phyloP scores from a whole-genome alignment of 192 early-diverging fungal genomes.

The Backusella australiensis region DNA sequence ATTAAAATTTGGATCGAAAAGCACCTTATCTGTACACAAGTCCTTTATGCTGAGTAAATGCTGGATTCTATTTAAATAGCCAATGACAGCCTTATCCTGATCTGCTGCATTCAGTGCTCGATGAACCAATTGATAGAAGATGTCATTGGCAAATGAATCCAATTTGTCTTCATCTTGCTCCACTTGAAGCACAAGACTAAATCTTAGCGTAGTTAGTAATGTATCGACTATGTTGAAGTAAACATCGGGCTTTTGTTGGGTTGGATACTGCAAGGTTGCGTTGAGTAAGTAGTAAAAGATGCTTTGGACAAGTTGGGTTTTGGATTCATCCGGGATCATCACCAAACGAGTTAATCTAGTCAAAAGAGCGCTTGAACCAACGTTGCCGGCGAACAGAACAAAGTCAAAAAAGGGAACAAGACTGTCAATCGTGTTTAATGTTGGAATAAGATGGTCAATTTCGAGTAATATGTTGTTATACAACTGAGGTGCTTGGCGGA shows the following conservation, averaged over 20 bases:
- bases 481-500: conserved; percentile 9
- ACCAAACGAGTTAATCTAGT: background rate
- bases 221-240: conserved; percentile 11
- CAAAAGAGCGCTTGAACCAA: conserved; percentile 21
- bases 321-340: background rate
- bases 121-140: conserved; percentile 19
- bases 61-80: conserved; percentile 11
- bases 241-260: background rate
- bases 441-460: conserved; percentile 1
- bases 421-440: background rate
- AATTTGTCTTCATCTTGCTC: background rate
- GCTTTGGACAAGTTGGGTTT: background rate
- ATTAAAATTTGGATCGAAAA: conserved; percentile 20
- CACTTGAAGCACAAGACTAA: conserved; percentile 10
- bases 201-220: background rate
- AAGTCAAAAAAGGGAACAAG: conserved; percentile 11
- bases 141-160: background rate
- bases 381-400: background rate
- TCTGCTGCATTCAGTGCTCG: conserved; percentile 12
- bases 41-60: background rate
- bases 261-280: conserved; percentile 16
- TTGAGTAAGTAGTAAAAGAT: conserved; percentile 13
- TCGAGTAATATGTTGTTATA: conserved; percentile 11
- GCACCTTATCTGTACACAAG: background rate
- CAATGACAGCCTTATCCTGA: background rate